A percentile compares a stretch with the other conserved stretches of the same genome.
These are phyloP conservation scores for Vigna hirtella DNA, from an alignment of 306 rosid genomes.

Conservation along the genomic window DNA sequence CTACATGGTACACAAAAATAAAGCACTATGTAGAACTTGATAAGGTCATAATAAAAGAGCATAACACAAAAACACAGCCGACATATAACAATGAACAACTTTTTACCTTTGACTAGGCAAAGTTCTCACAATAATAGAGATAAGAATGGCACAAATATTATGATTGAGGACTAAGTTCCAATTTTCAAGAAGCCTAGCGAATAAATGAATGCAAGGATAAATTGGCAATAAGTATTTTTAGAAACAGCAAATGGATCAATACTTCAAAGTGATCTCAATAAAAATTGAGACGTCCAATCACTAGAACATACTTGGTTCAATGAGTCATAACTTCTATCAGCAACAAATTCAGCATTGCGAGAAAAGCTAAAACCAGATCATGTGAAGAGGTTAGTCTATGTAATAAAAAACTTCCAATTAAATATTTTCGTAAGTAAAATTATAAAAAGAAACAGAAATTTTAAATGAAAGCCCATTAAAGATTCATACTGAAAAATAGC, in stretches of 20 bases:
- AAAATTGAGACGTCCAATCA: constrained; percentile 16
- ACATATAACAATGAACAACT: neutral
- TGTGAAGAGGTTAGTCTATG: constrained; percentile 29
- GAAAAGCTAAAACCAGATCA: constrained; percentile 58
- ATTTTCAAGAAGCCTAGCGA: neutral
- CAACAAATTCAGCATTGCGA: constrained; percentile 44
- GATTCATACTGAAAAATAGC: constrained; percentile 19
- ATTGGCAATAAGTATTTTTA: constrained; percentile 3
- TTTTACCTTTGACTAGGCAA: neutral
- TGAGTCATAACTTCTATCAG: constrained; percentile 45
- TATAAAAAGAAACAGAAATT: neutral
- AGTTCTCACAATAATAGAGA: neutral
- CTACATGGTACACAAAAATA: constrained; percentile 10
- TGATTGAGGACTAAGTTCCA: constrained; percentile 1
- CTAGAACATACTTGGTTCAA: constrained; percentile 61
- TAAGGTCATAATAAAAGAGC: neutral
- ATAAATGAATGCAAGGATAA: constrained; percentile 5
- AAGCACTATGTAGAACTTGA: constrained; percentile 12
- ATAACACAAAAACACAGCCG: constrained; percentile 1
- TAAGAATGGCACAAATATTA: constrained; percentile 15
- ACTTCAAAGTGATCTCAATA: constrained; percentile 18
- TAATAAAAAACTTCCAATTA: constrained; percentile 18
- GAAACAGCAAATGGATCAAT: constrained; percentile 25
- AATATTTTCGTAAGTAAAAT: constrained; percentile 4
- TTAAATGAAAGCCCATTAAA: neutral